Evolutionary conservation across 2,329 filamentous ascomycete genomes (phyloP), one percentile per base, ranked within the genome.

Genomic region (Metarhizium anisopliae): DNA sequence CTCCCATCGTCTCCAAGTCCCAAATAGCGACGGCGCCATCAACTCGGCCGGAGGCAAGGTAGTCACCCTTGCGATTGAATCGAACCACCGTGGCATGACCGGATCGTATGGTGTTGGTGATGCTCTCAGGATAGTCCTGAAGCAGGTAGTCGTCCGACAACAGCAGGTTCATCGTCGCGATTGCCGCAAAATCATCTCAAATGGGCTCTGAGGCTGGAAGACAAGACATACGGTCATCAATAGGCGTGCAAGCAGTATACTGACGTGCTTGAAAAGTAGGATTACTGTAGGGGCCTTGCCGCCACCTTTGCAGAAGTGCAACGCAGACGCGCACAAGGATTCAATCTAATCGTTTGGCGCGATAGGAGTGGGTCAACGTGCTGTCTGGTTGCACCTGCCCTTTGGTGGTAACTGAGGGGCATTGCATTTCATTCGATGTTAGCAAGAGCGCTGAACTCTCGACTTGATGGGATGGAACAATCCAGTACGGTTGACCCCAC

Each of bases 1-100:
- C 90, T 42, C 94, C 93, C 79, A 95, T 95, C 10, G 95, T 99
- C 73, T 99, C 95, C 52, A 97, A 84, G 68, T 99, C 94, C 80
- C 95, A 99, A 50, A 99, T 88, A 55, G 95, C 90, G 45, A 99
- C 88, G 5, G 90, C 94, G 62, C 94, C 94, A 74, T 99, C 94
- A 59, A 91, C 89, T 67, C 94, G 86, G 60, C 94, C 94, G 35
- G 92, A 95, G 49, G 94, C 94, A 60, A 99, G 85, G 64, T 94
- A 92, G 72, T 99, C 93, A 71, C 94, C 94, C 67, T 86, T 89
- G 67, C 91, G 89, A 67, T 93, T 96, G 80, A 99, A 99, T 61
- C 93, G 90, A 59, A 86, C 74, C 66, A 81, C 84, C 62, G 81
- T 83, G 57, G 82, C 80, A 72, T 86, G 82, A 30, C 83, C 82